phyloP scores from a whole-genome alignment of 352 stramenopile genomes.

The Phytopythium vexans region DNA sequence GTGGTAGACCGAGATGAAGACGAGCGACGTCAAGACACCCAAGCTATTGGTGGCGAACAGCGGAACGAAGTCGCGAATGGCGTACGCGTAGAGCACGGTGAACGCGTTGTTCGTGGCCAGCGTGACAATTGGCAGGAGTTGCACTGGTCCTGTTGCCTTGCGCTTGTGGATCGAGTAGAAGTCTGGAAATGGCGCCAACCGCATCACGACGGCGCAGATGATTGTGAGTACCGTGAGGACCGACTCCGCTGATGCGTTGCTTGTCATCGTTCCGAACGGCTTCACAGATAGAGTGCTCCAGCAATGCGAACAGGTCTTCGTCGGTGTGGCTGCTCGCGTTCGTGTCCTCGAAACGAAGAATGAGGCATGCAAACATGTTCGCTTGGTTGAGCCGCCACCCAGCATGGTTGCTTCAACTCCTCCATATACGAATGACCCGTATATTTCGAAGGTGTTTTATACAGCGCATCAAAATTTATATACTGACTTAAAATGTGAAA shows the following conservation, averaged over 20 bases:
- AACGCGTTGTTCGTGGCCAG: conserved; percentile 6
- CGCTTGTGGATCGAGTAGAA: conserved; percentile 11
- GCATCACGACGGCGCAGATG: conserved; percentile 8
- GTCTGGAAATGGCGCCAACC: conserved; percentile 8
- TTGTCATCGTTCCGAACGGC: background rate
- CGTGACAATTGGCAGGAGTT: conserved; percentile 18
- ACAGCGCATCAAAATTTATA: no score
- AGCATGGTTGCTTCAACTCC: no score
- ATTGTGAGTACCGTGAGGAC: conserved; percentile 5
- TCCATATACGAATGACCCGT: no score
- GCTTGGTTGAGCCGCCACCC: no score
- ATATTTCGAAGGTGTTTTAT: no score
- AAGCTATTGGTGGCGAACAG: conserved; percentile 10
- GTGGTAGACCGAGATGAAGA: conserved; percentile 12
- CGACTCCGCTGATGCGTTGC: background rate
- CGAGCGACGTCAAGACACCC: conserved; percentile 1
- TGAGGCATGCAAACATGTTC: no score
- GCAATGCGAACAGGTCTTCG: background rate
- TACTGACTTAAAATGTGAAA: no score
- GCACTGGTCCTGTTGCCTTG: conserved; percentile 15
- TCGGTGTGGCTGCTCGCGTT: no score
- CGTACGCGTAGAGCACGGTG: conserved; percentile 12
- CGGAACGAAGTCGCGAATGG: conserved; percentile 11
- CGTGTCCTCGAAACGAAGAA: no score
- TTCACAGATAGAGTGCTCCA: background rate